Conservation (phyloP, 2,329 filamentous ascomycete species). For the Phialocephala sp. region DNA sequence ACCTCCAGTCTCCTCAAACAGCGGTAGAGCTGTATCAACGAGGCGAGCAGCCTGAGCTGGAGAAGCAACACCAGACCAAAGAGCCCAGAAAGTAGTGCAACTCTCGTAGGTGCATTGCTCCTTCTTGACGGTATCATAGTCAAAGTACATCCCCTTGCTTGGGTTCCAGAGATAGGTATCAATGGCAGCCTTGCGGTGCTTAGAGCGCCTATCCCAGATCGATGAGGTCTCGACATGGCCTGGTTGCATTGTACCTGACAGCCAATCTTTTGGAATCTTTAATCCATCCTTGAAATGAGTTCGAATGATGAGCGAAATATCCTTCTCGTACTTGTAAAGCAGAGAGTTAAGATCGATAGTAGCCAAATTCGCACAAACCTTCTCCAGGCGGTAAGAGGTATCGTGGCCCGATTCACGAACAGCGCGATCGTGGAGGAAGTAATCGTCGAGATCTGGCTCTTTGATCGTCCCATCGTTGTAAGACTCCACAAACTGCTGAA, state of each 20-base stretch:
- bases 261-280: constrained; percentile 82
- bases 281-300: constrained; percentile 84
- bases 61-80: constrained; percentile 91
- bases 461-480: constrained; percentile 81
- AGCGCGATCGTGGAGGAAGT: constrained; percentile 94
- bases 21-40: constrained; percentile 80
- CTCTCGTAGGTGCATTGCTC: constrained; percentile 85
- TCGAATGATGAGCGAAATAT: constrained; percentile 87
- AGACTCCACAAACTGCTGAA: constrained; percentile 82
- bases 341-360: constrained; percentile 95
- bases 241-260: constrained; percentile 67
- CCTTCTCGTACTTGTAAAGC: constrained; percentile 95
- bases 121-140: constrained; percentile 88
- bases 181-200: constrained; percentile 81
- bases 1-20: constrained; percentile 87
- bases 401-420: constrained; percentile 97
- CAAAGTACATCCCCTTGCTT: constrained; percentile 93
- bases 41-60: constrained; percentile 86
- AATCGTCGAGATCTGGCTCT: constrained; percentile 91
- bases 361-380: constrained; percentile 83
- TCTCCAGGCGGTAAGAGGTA: constrained; percentile 91
- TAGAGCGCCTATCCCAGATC: constrained; percentile 87
- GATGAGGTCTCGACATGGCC: constrained; percentile 81
- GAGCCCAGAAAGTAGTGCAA: constrained; percentile 94
- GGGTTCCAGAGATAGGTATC: constrained; percentile 96